Percentiles rank a stretch among this genome's conserved stretches.
Evolutionary conservation across 257 asterid genomes (phyloP).

Genomic region (Pogostemon cablin): DNA sequence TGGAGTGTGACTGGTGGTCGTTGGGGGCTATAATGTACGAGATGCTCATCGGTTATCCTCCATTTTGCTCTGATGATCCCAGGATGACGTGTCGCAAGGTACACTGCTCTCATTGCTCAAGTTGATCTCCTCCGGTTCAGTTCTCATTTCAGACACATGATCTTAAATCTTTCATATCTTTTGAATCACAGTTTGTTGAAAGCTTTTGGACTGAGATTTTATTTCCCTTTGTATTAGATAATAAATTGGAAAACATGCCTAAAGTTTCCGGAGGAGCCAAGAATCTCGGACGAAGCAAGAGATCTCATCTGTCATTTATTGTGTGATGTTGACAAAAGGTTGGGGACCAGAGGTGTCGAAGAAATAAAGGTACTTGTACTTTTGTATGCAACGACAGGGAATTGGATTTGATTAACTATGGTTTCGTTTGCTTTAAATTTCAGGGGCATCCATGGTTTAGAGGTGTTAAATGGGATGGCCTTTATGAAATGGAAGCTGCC

Average conservation of each 20-base stretch:
- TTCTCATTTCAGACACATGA: too few relatives aligned
- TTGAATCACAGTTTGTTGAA: background rate
- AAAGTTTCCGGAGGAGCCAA: conserved; percentile 93
- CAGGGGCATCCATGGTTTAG: conserved; percentile 95
- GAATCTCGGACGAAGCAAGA: conserved; percentile 82
- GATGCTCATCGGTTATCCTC: conserved; percentile 95
- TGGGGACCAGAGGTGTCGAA: conserved; percentile 92
- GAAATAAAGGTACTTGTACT: conserved; percentile 76
- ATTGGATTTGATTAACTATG: conserved; percentile 11
- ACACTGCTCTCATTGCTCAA: background rate
- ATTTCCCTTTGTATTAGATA: conserved; percentile 53
- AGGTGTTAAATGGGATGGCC: conserved; percentile 76
- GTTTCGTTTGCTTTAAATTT: conserved; percentile 18
- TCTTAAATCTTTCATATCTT: background rate
- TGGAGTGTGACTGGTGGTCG: conserved; percentile 99
- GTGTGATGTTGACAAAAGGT: conserved; percentile 88
- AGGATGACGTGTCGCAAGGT: conserved; percentile 99
- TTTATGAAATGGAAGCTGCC: conserved; percentile 96
- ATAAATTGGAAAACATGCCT: conserved; percentile 90
- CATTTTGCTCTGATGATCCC: conserved; percentile 97
- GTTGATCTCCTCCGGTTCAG: background rate
- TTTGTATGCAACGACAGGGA: conserved; percentile 3
- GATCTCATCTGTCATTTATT: conserved; percentile 83
- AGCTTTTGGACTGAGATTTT: background rate
- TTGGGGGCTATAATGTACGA: conserved; percentile 92